These are phyloP conservation scores for Bassia scoparia DNA, from an alignment of 148 eudicot species.

Conservation along the genomic window DNA sequence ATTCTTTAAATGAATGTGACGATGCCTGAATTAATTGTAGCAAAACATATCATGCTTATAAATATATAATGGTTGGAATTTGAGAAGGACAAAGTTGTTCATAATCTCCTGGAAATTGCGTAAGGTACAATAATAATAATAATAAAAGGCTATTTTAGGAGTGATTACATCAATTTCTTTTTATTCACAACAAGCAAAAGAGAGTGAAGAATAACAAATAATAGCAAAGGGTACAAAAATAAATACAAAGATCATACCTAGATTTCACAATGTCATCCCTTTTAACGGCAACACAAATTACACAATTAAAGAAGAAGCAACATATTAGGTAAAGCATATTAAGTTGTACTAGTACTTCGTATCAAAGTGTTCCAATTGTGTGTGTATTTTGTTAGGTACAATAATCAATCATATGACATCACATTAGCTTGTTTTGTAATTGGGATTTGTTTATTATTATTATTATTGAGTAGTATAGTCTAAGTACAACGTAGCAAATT, in stretches of 20 bases:
- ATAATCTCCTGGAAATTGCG: too few species aligned
- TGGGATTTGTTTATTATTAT: conserved; percentile 1
- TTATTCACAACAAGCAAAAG: background rate
- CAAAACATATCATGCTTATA: too few species aligned
- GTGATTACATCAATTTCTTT: too few species aligned
- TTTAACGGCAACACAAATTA: background rate
- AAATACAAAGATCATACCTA: conserved; percentile 5
- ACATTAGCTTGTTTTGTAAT: conserved; percentile 1
- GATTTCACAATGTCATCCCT: conserved; percentile 3
- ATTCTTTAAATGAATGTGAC: too few species aligned
- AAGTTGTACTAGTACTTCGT: background rate
- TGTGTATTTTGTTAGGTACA: conserved; percentile 22
- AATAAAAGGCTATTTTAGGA: too few species aligned
- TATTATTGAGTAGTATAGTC: too few species aligned
- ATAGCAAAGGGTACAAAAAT: background rate
- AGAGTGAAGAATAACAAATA: background rate
- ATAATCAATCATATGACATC: conserved; percentile 22
- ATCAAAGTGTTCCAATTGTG: background rate
- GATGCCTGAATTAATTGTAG: too few species aligned
- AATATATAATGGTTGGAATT: too few species aligned
- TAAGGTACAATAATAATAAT: too few species aligned
- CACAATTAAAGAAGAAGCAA: conserved; percentile 7
- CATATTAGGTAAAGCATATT: conserved; percentile 13
- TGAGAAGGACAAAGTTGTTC: too few species aligned
- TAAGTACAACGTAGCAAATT: background rate